Evolutionary conservation across 768 basidiomycete species (phyloP), one percentile per base, ranked within the genome.

Genomic region (Hemileccinum impolitum): DNA sequence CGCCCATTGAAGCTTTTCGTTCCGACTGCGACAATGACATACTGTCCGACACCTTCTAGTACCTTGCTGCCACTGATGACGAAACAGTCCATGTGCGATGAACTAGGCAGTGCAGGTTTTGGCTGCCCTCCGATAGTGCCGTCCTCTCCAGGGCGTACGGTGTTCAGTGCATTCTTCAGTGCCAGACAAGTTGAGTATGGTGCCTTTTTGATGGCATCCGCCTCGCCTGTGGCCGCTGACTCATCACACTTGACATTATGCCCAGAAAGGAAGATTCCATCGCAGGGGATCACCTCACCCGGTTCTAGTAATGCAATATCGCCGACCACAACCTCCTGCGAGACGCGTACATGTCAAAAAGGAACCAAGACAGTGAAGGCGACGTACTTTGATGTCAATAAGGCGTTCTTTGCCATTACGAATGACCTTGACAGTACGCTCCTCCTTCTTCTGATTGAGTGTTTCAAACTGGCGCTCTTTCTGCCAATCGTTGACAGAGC

Each of bases 241-340:
- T 98, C 96, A 61, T 99, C 96, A 65, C 94, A 97, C 62, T 82
- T 86, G 58, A 97, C 87, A 55, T 92, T 93, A 69, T 98, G 91
- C 18, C 96, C 95, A 8, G 80, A 74, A 25, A 99, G 71, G 72
- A 95, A 96, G 61, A 99, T 75, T 46, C 96, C 96, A 63, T 99
- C 96, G 68, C 93, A 95, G 41, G 96, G 96, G 14, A 98, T 65
- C 50, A 98, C 85, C 65, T 99, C 95, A 48, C 96, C 96, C 1
- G 96, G 93, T 72, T 98, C 94, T 34, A 98, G 67, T 15, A 90
- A 73, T 14, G 89, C 89, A 50, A 99, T 77, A 59, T 99, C 95
- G 37, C 96, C 96, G 26, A 98, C 96, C 30, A 97, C 79, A 14
- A 98, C 82, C 52, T 97, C 85, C 82, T 93, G 69, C 41, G 59